Conservation (phyloP, 768 basidiomycete species). For the Naematelia encephala region DNA sequence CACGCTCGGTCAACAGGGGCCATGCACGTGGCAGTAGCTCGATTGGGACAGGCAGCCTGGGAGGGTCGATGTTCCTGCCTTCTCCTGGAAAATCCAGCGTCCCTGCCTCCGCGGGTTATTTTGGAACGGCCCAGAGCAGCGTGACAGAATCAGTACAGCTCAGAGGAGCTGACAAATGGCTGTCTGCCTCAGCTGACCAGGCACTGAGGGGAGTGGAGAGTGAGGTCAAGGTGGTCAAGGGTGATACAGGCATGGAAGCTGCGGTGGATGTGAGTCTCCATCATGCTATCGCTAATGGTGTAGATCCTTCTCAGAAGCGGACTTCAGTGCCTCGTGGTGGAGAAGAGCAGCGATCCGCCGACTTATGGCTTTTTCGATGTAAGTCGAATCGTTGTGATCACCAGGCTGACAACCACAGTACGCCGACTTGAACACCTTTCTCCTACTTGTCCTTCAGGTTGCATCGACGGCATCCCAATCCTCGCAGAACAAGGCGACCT, state of each 20-base stretch:
- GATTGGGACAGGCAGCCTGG: conserved; percentile 13
- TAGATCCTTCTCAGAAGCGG: conserved; percentile 27
- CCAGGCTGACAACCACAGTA: conserved; percentile 20
- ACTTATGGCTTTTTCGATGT: conserved; percentile 36
- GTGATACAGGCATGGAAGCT: conserved; percentile 25
- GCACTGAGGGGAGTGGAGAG: conserved; percentile 5
- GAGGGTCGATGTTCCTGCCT: conserved; percentile 10
- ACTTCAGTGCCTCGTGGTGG: conserved; percentile 20
- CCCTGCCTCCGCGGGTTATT: not conserved
- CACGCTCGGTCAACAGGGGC: not conserved
- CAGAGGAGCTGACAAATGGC: conserved; percentile 20
- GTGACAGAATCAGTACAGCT: not conserved
- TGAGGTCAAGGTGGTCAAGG: conserved; percentile 11
- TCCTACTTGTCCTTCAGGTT: conserved; percentile 33
- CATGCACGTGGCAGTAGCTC: conserved; percentile 14
- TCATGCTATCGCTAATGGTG: conserved; percentile 5
- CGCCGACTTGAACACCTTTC: conserved; percentile 38
- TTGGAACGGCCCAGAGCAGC: not conserved
- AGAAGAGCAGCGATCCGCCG: not conserved
- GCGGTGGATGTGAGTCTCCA: conserved; percentile 30
- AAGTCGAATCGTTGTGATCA: conserved; percentile 1
- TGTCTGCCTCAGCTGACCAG: conserved; percentile 13
- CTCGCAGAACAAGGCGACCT: not conserved
- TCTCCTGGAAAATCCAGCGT: conserved; percentile 4
- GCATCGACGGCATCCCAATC: conserved; percentile 7